A percentile compares a stretch with the other conserved stretches of the same genome.
Evolutionary conservation across 225 moss, liverwort and hornwort species (phyloP).

Genomic region (Sphagnum tenellum): DNA sequence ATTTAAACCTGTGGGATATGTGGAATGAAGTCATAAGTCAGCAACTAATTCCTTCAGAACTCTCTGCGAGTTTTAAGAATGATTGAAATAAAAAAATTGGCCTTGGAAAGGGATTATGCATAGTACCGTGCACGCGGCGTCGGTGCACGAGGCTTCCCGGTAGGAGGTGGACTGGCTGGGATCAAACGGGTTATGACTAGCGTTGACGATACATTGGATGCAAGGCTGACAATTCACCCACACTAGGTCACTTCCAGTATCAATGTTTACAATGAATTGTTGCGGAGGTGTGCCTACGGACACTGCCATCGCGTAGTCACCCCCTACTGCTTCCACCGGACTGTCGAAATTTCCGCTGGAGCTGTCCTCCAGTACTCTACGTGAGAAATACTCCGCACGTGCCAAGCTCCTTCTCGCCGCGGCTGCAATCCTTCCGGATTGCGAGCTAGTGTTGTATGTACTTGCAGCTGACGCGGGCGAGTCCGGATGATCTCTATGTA

Average conservation of each 20-base stretch:
- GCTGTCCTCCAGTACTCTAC: background rate
- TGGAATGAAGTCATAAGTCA: background rate
- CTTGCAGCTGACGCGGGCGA: background rate
- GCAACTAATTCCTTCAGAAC: background rate
- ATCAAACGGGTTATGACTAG: slow-evolving; percentile 15
- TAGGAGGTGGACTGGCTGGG: slow-evolving; percentile 22
- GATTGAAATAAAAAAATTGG: background rate
- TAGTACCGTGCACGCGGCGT: slow-evolving; percentile 10
- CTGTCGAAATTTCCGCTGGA: too few species aligned
- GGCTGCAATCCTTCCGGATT: background rate
- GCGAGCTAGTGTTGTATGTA: background rate
- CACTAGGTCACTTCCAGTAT: slow-evolving; percentile 38
- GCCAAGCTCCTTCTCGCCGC: background rate
- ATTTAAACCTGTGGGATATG: background rate
- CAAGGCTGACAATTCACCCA: slow-evolving; percentile 55
- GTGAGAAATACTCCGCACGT: background rate
- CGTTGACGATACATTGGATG: slow-evolving; percentile 12
- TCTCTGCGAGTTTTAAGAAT: too few species aligned
- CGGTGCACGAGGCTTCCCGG: slow-evolving; percentile 15
- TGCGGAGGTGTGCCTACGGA: slow-evolving; percentile 17
- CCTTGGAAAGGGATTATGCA: background rate
- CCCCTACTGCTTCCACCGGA: background rate
- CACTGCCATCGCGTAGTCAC: slow-evolving; percentile 14
- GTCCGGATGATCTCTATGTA: background rate
- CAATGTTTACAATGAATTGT: slow-evolving; percentile 3